Evolutionary conservation across 2,329 filamentous ascomycete genomes (phyloP).

Genomic region (Achaetomium macrosporum): DNA sequence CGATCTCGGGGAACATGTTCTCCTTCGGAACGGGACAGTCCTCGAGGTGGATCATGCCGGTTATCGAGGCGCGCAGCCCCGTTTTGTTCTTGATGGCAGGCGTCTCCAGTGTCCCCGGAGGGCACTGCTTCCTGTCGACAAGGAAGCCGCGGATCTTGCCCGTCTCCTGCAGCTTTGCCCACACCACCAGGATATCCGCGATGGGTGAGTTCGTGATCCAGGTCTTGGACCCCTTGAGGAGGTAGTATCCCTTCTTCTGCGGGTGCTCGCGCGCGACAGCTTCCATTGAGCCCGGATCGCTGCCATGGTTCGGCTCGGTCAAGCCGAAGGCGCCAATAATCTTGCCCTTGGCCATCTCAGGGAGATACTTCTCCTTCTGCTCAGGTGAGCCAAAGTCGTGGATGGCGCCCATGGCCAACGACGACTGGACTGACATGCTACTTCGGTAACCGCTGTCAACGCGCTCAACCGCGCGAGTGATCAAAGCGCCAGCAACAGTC

Average conservation of each 20-base stretch:
- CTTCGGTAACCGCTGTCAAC: slow-evolving; percentile 83
- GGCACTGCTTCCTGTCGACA: slow-evolving; percentile 78
- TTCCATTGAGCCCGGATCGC: slow-evolving; percentile 82
- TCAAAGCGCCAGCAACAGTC: slow-evolving; percentile 73
- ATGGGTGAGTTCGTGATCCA: slow-evolving; percentile 93
- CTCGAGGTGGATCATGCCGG: slow-evolving; percentile 96
- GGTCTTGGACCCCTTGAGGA: slow-evolving; percentile 72
- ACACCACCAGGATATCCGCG: slow-evolving; percentile 73
- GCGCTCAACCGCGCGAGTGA: slow-evolving; percentile 79
- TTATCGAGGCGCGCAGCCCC: slow-evolving; percentile 85
- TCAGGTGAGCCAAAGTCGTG: slow-evolving; percentile 74
- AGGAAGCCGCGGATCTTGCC: slow-evolving; percentile 94
- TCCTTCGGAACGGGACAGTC: slow-evolving; percentile 79
- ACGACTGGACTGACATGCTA: slow-evolving; percentile 83
- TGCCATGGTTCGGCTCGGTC: slow-evolving; percentile 84
- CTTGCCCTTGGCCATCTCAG: slow-evolving; percentile 69
- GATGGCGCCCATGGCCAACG: slow-evolving; percentile 80
- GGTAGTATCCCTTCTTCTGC: slow-evolving; percentile 68
- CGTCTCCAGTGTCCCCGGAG: slow-evolving; percentile 82
- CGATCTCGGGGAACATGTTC: slow-evolving; percentile 90
- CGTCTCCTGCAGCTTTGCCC: slow-evolving; percentile 87
- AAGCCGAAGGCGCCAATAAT: slow-evolving; percentile 75
- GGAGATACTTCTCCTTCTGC: slow-evolving; percentile 73
- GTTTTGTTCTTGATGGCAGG: slow-evolving; percentile 94
- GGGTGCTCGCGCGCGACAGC: slow-evolving; percentile 71